Conservation (phyloP, 2,329 filamentous ascomycete genomes). For the Phoma sp. region DNA sequence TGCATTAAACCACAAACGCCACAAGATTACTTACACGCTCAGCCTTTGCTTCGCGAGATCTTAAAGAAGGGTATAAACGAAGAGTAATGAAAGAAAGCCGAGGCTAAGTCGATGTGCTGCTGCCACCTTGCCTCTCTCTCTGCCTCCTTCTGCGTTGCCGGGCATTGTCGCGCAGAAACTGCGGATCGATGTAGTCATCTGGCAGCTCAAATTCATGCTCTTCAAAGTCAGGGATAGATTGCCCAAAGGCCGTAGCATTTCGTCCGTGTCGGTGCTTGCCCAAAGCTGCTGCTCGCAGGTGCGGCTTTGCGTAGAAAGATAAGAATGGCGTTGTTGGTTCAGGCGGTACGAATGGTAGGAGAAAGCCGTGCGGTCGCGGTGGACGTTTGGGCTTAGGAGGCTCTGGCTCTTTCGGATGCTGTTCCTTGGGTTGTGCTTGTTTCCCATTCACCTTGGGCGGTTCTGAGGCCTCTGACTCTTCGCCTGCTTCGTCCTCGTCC, state of each 20-base stretch:
- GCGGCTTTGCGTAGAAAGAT: constrained; percentile 84
- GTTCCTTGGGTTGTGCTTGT: constrained; percentile 27
- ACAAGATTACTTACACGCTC: background rate
- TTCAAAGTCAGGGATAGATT: constrained; percentile 74
- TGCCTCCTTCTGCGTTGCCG: constrained; percentile 67
- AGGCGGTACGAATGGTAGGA: constrained; percentile 36
- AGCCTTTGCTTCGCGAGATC: background rate
- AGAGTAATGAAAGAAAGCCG: constrained; percentile 8
- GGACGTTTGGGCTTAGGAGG: constrained; percentile 40
- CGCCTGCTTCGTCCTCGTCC: constrained; percentile 48
- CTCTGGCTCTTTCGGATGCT: constrained; percentile 54
- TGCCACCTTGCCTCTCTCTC: constrained; percentile 58
- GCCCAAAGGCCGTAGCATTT: constrained; percentile 79
- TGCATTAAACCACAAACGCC: background rate
- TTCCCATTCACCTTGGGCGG: constrained; percentile 22
- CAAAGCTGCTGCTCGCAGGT: constrained; percentile 81
- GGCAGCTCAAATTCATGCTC: constrained; percentile 79
- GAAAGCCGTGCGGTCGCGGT: constrained; percentile 39
- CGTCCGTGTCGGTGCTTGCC: constrained; percentile 72
- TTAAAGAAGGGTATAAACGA: constrained; percentile 20
- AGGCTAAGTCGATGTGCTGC: constrained; percentile 7
- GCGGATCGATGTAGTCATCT: constrained; percentile 61
- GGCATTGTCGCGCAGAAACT: constrained; percentile 61
- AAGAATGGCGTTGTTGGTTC: constrained; percentile 68
- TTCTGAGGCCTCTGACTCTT: constrained; percentile 47